Evolutionary conservation across 2,329 filamentous ascomycete genomes (phyloP), one percentile per base, ranked within the genome.

Genomic region (Aphanoascus verrucosus): DNA sequence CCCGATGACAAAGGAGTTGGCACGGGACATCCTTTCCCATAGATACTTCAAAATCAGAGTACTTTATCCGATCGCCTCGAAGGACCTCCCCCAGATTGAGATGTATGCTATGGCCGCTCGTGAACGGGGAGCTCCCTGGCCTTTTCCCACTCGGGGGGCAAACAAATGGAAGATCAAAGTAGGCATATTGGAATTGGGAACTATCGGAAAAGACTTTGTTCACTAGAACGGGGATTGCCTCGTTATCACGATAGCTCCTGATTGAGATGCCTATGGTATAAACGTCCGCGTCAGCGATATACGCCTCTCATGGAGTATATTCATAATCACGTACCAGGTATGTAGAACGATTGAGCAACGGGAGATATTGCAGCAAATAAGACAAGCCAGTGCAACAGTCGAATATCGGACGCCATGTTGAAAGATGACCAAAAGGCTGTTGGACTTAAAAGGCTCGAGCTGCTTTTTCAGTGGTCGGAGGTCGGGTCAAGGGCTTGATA

Each of bases 141-240:
- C 74, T 77, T 57, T 80, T 76, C 48, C 86, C 86, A 7, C 82
- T 86, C 1, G 86, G 85, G 9, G 86, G 85, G 64, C 88, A 94
- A 52, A 91, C 85, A 67, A 94, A 94, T 6, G 88, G 88, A 1
- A 94, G 81, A 62, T 93, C 86, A 67, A 85, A 86, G 73, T 91
- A 94, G 60, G 88, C 88, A 79, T 89, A 94, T 68, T 94, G 88
- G n/a, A 94, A 74, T 67, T 93, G 85, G 6, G 86, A 93, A 63
- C 86, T 83, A 70, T 94, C 88, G 53, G 88, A 94, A 69, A 90
- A 94, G 62, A 90, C 83, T 69, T 94, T 94, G 74, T 94, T 94
- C 59, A 93, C 86, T 53, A 91, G 82, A n/a, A 95, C 76, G 0
- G 88, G 88, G 38, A 94, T 85, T 9, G 81, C 75, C 61, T 94